Percentiles rank a stretch among this genome's conserved stretches.
phyloP scores from a whole-genome alignment of 2,329 filamentous ascomycete species.

The Alternaria atra region DNA sequence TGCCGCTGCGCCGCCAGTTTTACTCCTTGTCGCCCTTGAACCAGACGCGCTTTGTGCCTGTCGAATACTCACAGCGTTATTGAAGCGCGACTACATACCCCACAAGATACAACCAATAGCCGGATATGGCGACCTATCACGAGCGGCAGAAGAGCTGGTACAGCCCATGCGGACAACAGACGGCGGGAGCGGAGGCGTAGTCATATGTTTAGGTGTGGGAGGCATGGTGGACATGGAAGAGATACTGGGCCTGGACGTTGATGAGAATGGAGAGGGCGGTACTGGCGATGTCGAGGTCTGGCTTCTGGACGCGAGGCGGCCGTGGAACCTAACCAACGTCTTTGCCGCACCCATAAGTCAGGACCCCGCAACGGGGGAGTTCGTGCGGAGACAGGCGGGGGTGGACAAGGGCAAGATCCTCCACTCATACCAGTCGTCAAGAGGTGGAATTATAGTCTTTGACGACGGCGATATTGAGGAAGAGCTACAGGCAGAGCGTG shows the following conservation, averaged over 20 bases:
- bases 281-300: slow-evolving; percentile 92
- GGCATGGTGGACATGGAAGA: slow-evolving; percentile 88
- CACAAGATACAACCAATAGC: slow-evolving; percentile 97
- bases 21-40: slow-evolving; percentile 91
- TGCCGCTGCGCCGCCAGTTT: slow-evolving; percentile 87
- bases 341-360: slow-evolving; percentile 71
- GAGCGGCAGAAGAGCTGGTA: slow-evolving; percentile 80
- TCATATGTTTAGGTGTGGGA: slow-evolving; percentile 91
- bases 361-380: slow-evolving; percentile 59
- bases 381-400: slow-evolving; percentile 66
- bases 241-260: slow-evolving; percentile 76
- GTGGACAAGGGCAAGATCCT: slow-evolving; percentile 77
- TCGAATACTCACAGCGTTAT: slow-evolving; percentile 88
- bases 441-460: slow-evolving; percentile 90
- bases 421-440: slow-evolving; percentile 76
- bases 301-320: slow-evolving; percentile 89
- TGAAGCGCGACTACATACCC: slow-evolving; percentile 96
- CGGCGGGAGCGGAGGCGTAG: slow-evolving; percentile 86
- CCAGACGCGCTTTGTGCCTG: slow-evolving; percentile 95
- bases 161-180: slow-evolving; percentile 84
- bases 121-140: slow-evolving; percentile 88
- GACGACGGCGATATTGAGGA: slow-evolving; percentile 96
- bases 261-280: slow-evolving; percentile 68
- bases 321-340: slow-evolving; percentile 94
- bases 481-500: slow-evolving; percentile 75